Conservation (phyloP, 139 green algal genomes). For the Yamagishiella unicocca region DNA sequence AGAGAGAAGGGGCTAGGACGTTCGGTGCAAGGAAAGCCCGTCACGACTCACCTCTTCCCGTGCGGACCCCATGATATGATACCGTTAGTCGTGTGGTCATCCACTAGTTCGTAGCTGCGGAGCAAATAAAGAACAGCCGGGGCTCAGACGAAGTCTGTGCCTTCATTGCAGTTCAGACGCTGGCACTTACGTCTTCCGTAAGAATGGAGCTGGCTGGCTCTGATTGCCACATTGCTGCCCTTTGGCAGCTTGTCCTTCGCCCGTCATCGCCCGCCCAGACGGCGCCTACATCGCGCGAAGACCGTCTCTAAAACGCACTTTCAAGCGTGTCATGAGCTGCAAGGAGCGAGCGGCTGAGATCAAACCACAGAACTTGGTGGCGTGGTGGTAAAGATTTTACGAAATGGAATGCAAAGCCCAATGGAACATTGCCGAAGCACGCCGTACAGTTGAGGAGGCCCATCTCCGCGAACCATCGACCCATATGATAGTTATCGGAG, state of each 20-base stretch:
- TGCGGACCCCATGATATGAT: constrained; percentile 90
- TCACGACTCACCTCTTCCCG: constrained; percentile 87
- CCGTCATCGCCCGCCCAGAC: background rate
- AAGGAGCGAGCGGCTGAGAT: no score
- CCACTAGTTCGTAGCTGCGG: constrained; percentile 94
- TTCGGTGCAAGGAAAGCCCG: no score
- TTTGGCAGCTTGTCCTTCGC: constrained; percentile 7
- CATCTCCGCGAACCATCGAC: no score
- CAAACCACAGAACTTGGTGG: no score
- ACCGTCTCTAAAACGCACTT: background rate
- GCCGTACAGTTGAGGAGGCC: no score
- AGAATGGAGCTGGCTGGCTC: constrained; percentile 66
- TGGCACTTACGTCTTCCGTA: constrained; percentile 74
- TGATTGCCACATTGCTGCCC: constrained; percentile 27
- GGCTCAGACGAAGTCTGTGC: background rate
- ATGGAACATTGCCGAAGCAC: no score
- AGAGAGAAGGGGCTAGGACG: no score
- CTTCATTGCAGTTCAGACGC: background rate
- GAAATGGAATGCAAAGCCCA: no score
- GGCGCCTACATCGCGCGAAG: background rate
- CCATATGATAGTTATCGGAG: no score
- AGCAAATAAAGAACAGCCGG: background rate
- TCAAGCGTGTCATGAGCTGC: no score
- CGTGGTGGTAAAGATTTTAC: no score
- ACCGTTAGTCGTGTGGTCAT: constrained; percentile 81